Percentiles rank a stretch among this genome's conserved stretches.
These are phyloP conservation scores for Salix caprea DNA, from an alignment of 345 rosid species.

Conservation along the genomic window DNA sequence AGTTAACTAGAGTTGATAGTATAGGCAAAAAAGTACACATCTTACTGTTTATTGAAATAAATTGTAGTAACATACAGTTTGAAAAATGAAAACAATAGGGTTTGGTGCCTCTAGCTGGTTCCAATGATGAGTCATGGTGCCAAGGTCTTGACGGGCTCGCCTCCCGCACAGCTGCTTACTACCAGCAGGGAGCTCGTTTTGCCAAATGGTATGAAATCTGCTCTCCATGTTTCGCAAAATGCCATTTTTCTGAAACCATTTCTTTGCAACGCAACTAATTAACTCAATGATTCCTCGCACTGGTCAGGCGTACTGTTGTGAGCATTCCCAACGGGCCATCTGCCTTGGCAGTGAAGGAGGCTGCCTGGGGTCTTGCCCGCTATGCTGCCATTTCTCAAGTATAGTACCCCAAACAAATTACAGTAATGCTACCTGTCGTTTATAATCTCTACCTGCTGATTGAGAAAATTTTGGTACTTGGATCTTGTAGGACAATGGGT, in stretches of 20 bases:
- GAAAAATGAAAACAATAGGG: constrained; percentile 48
- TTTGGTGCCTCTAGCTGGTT: constrained; percentile 90
- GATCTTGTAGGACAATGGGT: constrained; percentile 68
- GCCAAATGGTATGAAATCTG: constrained; percentile 71
- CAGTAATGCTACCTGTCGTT: not conserved
- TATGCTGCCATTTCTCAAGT: constrained; percentile 94
- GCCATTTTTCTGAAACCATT: no score
- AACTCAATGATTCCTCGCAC: constrained; percentile 1
- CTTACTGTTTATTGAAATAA: not conserved
- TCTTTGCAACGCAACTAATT: not conserved
- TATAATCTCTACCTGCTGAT: not conserved
- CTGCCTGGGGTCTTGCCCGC: constrained; percentile 99
- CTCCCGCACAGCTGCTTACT: constrained; percentile 93
- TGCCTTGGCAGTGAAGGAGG: constrained; percentile 93
- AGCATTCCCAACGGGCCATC: constrained; percentile 99
- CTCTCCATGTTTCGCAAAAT: not conserved
- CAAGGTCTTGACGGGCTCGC: constrained; percentile 98
- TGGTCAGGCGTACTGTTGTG: constrained; percentile 87
- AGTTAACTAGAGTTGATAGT: not conserved
- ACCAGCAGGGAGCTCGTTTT: constrained; percentile 97
- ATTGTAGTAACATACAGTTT: not conserved
- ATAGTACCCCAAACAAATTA: not conserved
- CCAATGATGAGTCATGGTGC: constrained; percentile 96
- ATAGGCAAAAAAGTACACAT: not conserved
- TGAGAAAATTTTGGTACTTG: constrained; percentile 8